These are phyloP conservation scores for Botrytis pseudocinerea DNA, from an alignment of 2,329 filamentous ascomycete species.

Conservation along the genomic window DNA sequence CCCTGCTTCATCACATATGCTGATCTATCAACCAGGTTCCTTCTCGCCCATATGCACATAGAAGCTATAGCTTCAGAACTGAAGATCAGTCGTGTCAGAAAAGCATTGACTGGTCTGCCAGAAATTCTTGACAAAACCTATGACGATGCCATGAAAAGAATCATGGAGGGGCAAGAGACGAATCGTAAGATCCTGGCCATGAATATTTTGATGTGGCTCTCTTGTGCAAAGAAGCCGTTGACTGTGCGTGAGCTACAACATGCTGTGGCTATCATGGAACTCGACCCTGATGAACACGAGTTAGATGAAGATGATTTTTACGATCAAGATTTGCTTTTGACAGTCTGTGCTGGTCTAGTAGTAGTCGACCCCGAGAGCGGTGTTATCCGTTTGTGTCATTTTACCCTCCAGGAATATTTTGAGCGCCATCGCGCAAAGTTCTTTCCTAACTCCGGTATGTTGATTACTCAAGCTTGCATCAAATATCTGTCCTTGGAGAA, in stretches of 20 bases:
- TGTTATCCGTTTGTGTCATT: slow-evolving; percentile 36
- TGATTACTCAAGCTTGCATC: slow-evolving; percentile 29
- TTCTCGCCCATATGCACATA: slow-evolving; percentile 42
- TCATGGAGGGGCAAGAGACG: slow-evolving; percentile 28
- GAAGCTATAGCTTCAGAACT: slow-evolving; percentile 38
- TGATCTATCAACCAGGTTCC: slow-evolving; percentile 24
- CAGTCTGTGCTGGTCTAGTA: slow-evolving; percentile 35
- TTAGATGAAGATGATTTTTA: slow-evolving; percentile 33
- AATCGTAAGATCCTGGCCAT: slow-evolving; percentile 19
- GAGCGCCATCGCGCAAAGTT: slow-evolving; percentile 14
- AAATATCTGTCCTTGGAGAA: slow-evolving; percentile 36
- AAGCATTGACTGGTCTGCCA: slow-evolving; percentile 38
- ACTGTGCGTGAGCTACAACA: slow-evolving; percentile 44
- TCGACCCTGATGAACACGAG: slow-evolving; percentile 37
- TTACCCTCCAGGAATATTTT: slow-evolving; percentile 38
- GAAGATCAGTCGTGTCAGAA: slow-evolving; percentile 37
- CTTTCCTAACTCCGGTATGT: slow-evolving; percentile 24
- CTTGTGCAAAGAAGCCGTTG: slow-evolving; percentile 42
- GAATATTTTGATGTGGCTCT: slow-evolving; percentile 43
- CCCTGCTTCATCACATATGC: background rate
- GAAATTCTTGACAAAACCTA: slow-evolving; percentile 40
- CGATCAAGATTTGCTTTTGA: slow-evolving; percentile 24
- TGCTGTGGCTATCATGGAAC: slow-evolving; percentile 45
- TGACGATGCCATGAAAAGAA: slow-evolving; percentile 44
- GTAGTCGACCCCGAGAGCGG: slow-evolving; percentile 35